Conservation (phyloP, 2,329 filamentous ascomycete genomes). For the Penicillium sp. region DNA sequence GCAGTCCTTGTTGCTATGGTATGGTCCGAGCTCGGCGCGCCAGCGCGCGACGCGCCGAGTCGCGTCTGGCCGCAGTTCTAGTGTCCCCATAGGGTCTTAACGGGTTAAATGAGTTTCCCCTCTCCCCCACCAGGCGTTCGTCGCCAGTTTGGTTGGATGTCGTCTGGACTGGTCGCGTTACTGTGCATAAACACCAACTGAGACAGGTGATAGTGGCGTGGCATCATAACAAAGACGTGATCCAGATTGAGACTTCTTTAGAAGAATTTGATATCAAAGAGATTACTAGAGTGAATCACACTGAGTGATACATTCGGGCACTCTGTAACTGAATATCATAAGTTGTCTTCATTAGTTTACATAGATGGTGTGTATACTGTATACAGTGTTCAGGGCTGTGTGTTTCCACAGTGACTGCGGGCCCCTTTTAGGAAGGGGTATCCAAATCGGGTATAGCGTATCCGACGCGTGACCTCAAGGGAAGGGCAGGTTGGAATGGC, state of each 20-base stretch:
- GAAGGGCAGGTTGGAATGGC: constrained; percentile 12
- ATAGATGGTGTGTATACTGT: too few relatives aligned
- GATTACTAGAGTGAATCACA: neutral
- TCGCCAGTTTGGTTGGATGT: neutral
- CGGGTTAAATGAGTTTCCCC: neutral
- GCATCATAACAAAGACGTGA: constrained; percentile 6
- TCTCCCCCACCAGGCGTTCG: neutral
- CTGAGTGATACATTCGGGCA: neutral
- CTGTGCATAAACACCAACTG: constrained; percentile 1
- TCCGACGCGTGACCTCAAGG: constrained; percentile 44
- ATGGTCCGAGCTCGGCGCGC: constrained; percentile 27
- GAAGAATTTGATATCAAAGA: neutral
- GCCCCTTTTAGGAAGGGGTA: neutral
- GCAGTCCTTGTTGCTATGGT: constrained; percentile 11
- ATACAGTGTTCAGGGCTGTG: too few relatives aligned
- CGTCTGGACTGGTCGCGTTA: neutral
- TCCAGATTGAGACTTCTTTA: neutral
- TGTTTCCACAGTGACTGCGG: constrained; percentile 1
- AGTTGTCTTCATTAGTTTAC: too few relatives aligned
- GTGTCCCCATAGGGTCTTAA: neutral
- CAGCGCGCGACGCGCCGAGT: constrained; percentile 21
- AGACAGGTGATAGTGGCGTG: neutral
- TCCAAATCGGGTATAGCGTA: constrained; percentile 38
- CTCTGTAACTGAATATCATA: neutral
- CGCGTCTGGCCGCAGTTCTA: neutral